Percentiles rank a stretch among this genome's conserved stretches.
Conservation (phyloP, 306 rosid species). For the Glycine latifolia region DNA sequence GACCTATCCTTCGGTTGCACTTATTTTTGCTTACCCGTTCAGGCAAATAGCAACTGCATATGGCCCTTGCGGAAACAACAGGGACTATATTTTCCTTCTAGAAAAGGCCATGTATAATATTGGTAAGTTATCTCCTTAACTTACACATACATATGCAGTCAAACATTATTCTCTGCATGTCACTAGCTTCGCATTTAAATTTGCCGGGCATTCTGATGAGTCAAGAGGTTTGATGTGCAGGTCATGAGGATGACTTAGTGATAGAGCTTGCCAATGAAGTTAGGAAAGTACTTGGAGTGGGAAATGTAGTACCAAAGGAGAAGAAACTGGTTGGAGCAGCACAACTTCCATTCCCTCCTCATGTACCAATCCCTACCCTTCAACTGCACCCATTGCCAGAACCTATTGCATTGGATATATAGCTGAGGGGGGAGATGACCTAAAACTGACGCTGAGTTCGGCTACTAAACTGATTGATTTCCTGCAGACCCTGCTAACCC, state of each 20-base stretch:
- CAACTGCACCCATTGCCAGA: slow-evolving; percentile 75
- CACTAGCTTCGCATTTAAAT: no score
- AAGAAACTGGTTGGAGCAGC: slow-evolving; percentile 56
- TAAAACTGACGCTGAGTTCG: slow-evolving; percentile 24
- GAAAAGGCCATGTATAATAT: slow-evolving; percentile 89
- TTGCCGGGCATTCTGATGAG: background rate
- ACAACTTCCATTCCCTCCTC: slow-evolving; percentile 60
- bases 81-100: slow-evolving; percentile 79
- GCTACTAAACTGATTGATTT: slow-evolving; percentile 30
- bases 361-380: slow-evolving; percentile 62
- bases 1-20: background rate
- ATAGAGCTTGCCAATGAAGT: slow-evolving; percentile 95
- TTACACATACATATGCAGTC: background rate
- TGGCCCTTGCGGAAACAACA: slow-evolving; percentile 97
- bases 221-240: slow-evolving; percentile 53
- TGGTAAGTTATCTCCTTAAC: slow-evolving; percentile 58
- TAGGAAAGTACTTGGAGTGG: slow-evolving; percentile 77
- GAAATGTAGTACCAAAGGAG: slow-evolving; percentile 57
- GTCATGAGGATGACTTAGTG: slow-evolving; percentile 82
- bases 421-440: slow-evolving; percentile 33
- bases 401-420: slow-evolving; percentile 72
- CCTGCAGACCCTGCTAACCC: slow-evolving; percentile 57
- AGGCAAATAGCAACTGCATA: slow-evolving; percentile 97
- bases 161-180: no score
- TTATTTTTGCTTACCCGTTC: slow-evolving; percentile 38